phyloP scores from a whole-genome alignment of 2,329 filamentous ascomycete genomes.

The Aspergillus alliaceus region DNA sequence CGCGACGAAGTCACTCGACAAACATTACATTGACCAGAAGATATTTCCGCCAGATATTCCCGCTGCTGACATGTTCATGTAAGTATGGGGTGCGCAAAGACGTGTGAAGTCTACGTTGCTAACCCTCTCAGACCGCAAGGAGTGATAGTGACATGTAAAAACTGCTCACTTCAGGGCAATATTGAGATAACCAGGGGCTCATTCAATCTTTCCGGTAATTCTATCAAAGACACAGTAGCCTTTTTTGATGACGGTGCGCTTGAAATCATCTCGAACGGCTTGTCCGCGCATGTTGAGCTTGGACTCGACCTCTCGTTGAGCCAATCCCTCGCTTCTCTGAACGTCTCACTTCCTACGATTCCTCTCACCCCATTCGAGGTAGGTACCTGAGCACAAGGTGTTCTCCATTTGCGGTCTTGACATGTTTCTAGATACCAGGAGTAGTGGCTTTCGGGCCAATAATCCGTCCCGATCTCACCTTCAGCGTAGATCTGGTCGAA shows the following conservation, averaged over 20 bases:
- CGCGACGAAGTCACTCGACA: constrained; percentile 1
- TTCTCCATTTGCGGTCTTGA: neutral
- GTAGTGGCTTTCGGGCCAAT: constrained; percentile 19
- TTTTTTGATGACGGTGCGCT: constrained; percentile 22
- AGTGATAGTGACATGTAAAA: constrained; percentile 19
- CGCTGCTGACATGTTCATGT: constrained; percentile 1
- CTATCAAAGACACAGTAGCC: constrained; percentile 6
- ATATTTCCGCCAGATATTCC: constrained; percentile 5
- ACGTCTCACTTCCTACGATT: constrained; percentile 17
- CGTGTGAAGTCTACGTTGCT: too few relatives aligned
- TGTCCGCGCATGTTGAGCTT: constrained; percentile 22
- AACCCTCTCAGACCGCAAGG: constrained; percentile 14
- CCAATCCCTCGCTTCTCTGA: constrained; percentile 13
- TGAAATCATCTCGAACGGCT: constrained; percentile 13
- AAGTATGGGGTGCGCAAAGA: neutral
- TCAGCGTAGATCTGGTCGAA: constrained; percentile 10
- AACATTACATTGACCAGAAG: neutral
- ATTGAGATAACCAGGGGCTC: constrained; percentile 18
- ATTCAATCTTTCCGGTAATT: constrained; percentile 14
- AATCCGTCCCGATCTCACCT: constrained; percentile 13
- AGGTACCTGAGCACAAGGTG: neutral
- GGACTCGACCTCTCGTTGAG: constrained; percentile 12
- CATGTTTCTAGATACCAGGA: constrained; percentile 17
- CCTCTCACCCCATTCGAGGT: constrained; percentile 23
- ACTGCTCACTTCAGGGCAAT: constrained; percentile 17